Evolutionary conservation across 73 alveolate species (phyloP).

Genomic region (Diophrys appendiculata): DNA sequence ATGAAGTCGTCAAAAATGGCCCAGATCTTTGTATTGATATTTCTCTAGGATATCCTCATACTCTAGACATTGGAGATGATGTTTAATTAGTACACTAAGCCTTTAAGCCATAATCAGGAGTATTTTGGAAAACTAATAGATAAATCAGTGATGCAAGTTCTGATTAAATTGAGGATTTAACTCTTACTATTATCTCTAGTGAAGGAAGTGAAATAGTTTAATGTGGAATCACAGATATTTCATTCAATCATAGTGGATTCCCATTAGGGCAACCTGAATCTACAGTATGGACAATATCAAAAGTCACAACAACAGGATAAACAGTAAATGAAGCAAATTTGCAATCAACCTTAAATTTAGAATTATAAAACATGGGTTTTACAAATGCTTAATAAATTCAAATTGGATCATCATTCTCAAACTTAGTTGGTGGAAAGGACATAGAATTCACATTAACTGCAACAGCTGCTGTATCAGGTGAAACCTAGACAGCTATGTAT

Average conservation of each 20-base stretch:
- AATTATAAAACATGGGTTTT: too few species aligned
- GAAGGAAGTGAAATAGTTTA: neutral
- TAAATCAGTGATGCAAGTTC: neutral
- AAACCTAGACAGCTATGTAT: too few species aligned
- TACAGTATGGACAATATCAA: neutral
- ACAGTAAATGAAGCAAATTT: too few species aligned
- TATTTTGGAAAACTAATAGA: neutral
- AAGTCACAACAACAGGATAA: too few species aligned
- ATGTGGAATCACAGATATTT: neutral
- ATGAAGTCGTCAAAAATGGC: neutral
- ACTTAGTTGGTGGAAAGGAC: too few species aligned
- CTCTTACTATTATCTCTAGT: neutral
- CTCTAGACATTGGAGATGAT: neutral
- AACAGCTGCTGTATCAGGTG: too few species aligned
- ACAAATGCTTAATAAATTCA: too few species aligned
- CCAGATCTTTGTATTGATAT: neutral
- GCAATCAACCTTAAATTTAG: too few species aligned
- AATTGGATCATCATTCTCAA: too few species aligned
- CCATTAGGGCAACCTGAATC: neutral
- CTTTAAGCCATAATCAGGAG: neutral
- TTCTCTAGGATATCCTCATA: neutral
- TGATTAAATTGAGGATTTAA: neutral
- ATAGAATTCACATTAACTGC: too few species aligned
- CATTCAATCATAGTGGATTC: neutral
- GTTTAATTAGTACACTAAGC: neutral